Evolutionary conservation across 169 alveolate species (phyloP).

Genomic region (Plasmodium cynomolgi): DNA sequence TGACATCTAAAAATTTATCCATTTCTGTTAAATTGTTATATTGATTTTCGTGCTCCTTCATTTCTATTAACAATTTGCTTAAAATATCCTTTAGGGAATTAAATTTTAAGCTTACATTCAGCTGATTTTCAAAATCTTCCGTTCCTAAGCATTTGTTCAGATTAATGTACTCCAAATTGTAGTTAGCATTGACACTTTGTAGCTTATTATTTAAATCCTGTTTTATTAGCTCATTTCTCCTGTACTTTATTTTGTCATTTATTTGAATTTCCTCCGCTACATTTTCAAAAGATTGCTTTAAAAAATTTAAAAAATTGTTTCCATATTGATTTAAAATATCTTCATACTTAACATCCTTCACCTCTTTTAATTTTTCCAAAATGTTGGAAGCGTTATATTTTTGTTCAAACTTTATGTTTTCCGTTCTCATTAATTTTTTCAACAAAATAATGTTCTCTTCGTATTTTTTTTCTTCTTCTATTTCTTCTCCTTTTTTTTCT

Average conservation of each 20-base stretch:
- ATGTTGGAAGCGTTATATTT: constrained; percentile 60
- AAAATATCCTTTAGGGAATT: constrained; percentile 66
- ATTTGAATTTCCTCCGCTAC: constrained; percentile 72
- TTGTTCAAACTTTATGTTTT: constrained; percentile 67
- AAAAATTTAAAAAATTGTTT: constrained; percentile 57
- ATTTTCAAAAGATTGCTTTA: constrained; percentile 67
- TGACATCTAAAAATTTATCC: constrained; percentile 55
- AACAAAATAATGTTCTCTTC: constrained; percentile 58
- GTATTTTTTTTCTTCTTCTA: constrained; percentile 29
- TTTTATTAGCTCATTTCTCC: constrained; percentile 72
- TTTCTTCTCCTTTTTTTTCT: constrained; percentile 28
- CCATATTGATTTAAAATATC: constrained; percentile 68
- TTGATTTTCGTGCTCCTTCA: constrained; percentile 64
- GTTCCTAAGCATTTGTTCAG: constrained; percentile 71
- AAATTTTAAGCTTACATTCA: constrained; percentile 64
- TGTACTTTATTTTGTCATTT: constrained; percentile 62
- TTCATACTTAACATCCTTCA: constrained; percentile 55
- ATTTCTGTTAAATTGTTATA: constrained; percentile 53
- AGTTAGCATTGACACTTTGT: constrained; percentile 47
- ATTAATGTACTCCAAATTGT: constrained; percentile 66
- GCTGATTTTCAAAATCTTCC: constrained; percentile 68
- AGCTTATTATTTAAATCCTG: constrained; percentile 68
- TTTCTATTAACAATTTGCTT: constrained; percentile 59
- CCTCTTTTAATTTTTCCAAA: constrained; percentile 63
- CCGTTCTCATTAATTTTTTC: constrained; percentile 68